phyloP scores from a whole-genome alignment of 78 protist genomes.

The Isochrysis galbana region DNA sequence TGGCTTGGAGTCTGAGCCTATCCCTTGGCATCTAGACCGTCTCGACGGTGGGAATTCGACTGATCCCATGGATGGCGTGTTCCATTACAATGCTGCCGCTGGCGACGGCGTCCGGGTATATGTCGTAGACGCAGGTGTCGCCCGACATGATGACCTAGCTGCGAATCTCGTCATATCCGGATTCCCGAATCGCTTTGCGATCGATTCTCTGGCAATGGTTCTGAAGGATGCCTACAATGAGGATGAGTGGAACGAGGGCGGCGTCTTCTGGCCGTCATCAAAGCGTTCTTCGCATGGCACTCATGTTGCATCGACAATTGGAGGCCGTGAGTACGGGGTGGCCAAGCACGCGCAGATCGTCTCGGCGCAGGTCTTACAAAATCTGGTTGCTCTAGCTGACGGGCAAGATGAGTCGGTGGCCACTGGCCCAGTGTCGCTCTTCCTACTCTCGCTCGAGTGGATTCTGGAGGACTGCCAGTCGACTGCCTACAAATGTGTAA shows the following conservation, averaged over 20 bases:
- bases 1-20: neutral
- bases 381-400: neutral
- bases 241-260: neutral
- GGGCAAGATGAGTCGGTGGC: neutral
- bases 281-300: neutral
- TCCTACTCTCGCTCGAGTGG: neutral
- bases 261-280: neutral
- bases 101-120: neutral
- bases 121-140: neutral
- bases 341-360: neutral
- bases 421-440: neutral
- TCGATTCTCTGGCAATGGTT: neutral
- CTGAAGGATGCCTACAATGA: neutral
- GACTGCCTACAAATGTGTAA: neutral
- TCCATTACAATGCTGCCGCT: neutral
- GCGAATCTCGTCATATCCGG: neutral
- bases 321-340: neutral
- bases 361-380: neutral
- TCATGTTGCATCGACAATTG: neutral
- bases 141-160: neutral
- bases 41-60: neutral
- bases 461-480: neutral
- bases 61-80: neutral
- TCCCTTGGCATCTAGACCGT: neutral
- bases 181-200: neutral